phyloP scores from a whole-genome alignment of 1,284 basidiomycete genomes.

The Chalciporus sp. region DNA sequence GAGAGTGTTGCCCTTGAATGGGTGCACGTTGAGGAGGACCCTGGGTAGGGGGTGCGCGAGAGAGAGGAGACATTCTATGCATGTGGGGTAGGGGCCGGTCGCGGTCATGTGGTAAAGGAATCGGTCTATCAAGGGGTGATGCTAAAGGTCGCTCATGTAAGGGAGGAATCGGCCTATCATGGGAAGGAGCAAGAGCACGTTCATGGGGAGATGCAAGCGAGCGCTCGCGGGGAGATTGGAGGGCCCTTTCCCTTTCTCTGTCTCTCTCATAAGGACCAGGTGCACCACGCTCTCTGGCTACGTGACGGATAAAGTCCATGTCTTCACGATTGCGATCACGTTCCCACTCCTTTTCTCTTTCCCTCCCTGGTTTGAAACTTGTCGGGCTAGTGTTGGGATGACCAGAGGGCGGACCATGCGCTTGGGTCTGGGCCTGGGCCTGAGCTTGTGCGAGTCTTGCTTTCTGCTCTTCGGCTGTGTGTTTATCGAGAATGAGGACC shows the following conservation, averaged over 20 bases:
- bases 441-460: conserved; percentile 18
- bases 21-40: conserved; percentile 16
- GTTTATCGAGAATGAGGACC: conserved; percentile 33
- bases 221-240: conserved; percentile 30
- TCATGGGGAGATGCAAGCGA: conserved; percentile 19
- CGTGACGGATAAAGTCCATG: conserved; percentile 28
- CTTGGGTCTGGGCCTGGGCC: conserved; percentile 18
- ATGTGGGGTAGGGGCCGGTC: conserved; percentile 23
- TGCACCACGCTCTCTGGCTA: conserved; percentile 25
- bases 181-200: conserved; percentile 20
- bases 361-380: conserved; percentile 28
- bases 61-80: conserved; percentile 29
- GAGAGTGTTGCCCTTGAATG: conserved; percentile 24
- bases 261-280: conserved; percentile 26
- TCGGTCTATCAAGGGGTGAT: conserved; percentile 22
- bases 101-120: conserved; percentile 28
- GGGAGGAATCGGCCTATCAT: conserved; percentile 23
- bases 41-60: conserved; percentile 21
- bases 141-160: conserved; percentile 24
- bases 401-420: conserved; percentile 19
- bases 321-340: conserved; percentile 32
- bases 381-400: conserved; percentile 25
- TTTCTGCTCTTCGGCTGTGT: conserved; percentile 34
- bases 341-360: conserved; percentile 34
- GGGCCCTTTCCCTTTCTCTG: conserved; percentile 26